phyloP scores from a whole-genome alignment of 2,329 filamentous ascomycete genomes.

The Alternaria tenuissima region DNA sequence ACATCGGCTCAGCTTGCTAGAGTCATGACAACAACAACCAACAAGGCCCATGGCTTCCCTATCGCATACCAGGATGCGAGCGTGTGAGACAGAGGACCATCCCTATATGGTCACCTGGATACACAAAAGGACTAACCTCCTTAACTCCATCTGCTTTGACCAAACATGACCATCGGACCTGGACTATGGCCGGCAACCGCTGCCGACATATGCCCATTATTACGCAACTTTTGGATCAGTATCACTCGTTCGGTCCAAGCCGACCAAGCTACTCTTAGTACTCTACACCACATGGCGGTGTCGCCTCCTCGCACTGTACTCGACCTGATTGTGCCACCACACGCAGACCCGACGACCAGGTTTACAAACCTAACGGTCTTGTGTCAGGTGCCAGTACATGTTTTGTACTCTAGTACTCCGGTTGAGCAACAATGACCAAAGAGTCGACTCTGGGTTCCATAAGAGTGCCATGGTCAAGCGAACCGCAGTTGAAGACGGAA shows the following conservation, averaged over 20 bases:
- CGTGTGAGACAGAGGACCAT: constrained; percentile 22
- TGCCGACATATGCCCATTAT: constrained; percentile 2
- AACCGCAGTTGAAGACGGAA: not conserved
- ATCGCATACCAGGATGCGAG: constrained; percentile 1
- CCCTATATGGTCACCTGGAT: constrained; percentile 27
- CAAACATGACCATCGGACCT: constrained; percentile 7
- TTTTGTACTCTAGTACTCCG: constrained; percentile 27
- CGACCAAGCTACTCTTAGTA: constrained; percentile 20
- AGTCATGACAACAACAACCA: not conserved
- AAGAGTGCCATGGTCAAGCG: constrained; percentile 9
- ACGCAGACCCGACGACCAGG: constrained; percentile 46
- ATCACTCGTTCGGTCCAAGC: constrained; percentile 16
- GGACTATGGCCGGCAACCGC: not conserved
- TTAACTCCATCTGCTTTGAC: constrained; percentile 6
- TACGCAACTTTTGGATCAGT: not conserved
- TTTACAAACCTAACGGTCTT: constrained; percentile 40
- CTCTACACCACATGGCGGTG: constrained; percentile 37
- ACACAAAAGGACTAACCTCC: constrained; percentile 29
- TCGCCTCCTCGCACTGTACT: constrained; percentile 25
- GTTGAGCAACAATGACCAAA: constrained; percentile 2
- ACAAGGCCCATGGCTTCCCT: not conserved
- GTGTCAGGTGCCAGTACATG: constrained; percentile 45
- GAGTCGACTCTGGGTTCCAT: constrained; percentile 3
- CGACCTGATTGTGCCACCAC: constrained; percentile 39
- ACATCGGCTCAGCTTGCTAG: not conserved